phyloP scores from a whole-genome alignment of 768 basidiomycete genomes.

The Ramaria sp. region DNA sequence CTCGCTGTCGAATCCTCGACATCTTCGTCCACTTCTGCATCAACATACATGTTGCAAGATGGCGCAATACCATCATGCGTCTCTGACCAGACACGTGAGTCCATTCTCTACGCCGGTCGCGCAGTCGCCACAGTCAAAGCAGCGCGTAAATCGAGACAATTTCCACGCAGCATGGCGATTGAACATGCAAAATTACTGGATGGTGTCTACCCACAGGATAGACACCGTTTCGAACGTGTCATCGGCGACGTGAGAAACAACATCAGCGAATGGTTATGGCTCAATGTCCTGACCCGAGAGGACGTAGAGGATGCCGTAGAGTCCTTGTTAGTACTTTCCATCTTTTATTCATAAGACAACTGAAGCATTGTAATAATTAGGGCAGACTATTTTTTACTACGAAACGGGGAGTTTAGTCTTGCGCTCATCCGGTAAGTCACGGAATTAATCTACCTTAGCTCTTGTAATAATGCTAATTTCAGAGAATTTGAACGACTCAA shows the following conservation, averaged over 20 bases:
- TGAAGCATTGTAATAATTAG: constrained; percentile 29
- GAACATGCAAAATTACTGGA: constrained; percentile 59
- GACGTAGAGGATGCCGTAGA: constrained; percentile 81
- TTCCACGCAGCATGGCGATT: constrained; percentile 55
- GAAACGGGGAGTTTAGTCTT: constrained; percentile 80
- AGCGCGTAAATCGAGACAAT: constrained; percentile 56
- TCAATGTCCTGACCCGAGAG: constrained; percentile 72
- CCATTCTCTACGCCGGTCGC: constrained; percentile 78
- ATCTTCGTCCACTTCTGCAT: not conserved
- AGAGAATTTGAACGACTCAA: constrained; percentile 79
- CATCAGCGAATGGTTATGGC: constrained; percentile 91
- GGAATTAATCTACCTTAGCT: not conserved
- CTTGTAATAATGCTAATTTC: not conserved
- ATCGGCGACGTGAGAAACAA: constrained; percentile 68
- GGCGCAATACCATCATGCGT: constrained; percentile 70
- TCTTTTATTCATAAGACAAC: not conserved
- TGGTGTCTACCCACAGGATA: constrained; percentile 61
- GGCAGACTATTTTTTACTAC: constrained; percentile 78
- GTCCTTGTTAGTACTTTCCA: constrained; percentile 50
- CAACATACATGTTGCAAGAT: constrained; percentile 40
- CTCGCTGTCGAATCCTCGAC: constrained; percentile 38
- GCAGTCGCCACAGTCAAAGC: constrained; percentile 77
- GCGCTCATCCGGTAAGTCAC: constrained; percentile 46
- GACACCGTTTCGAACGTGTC: constrained; percentile 63
- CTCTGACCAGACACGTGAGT: constrained; percentile 60